phyloP scores from a whole-genome alignment of 257 asterid species.

The Solanum etuberosum region DNA sequence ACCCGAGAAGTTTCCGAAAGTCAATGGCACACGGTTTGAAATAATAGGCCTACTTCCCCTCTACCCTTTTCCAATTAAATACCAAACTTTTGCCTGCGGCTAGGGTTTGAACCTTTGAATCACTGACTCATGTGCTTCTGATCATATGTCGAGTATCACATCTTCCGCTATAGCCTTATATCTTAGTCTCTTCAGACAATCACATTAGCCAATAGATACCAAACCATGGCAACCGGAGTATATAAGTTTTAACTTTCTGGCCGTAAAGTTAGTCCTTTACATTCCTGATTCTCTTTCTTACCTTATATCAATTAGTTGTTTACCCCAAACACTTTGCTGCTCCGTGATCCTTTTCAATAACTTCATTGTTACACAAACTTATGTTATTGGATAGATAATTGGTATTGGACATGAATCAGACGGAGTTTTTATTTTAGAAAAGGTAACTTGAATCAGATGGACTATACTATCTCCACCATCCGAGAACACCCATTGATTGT shows the following conservation, averaged over 20 bases:
- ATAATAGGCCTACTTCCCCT: neutral
- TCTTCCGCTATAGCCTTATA: neutral
- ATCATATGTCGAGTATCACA: neutral
- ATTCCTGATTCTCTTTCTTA: neutral
- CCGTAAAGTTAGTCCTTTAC: neutral
- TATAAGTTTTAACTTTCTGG: neutral
- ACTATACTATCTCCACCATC: neutral
- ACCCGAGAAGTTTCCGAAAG: neutral
- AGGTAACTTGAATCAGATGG: neutral
- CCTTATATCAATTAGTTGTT: neutral
- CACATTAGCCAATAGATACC: neutral
- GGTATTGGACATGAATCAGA: neutral
- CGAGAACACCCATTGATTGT: neutral
- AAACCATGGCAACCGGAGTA: neutral
- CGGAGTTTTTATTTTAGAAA: neutral
- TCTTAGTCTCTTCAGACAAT: neutral
- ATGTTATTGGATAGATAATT: neutral
- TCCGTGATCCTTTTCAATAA: neutral
- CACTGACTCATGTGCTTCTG: neutral
- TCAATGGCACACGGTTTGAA: neutral
- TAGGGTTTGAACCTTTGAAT: neutral
- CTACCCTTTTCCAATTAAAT: neutral
- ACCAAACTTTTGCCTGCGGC: neutral
- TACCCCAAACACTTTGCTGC: neutral
- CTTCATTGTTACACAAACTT: neutral